Base-by-base conservation (phyloP, 305 asterid genomes). In the Euphrasia arctica region DNA sequence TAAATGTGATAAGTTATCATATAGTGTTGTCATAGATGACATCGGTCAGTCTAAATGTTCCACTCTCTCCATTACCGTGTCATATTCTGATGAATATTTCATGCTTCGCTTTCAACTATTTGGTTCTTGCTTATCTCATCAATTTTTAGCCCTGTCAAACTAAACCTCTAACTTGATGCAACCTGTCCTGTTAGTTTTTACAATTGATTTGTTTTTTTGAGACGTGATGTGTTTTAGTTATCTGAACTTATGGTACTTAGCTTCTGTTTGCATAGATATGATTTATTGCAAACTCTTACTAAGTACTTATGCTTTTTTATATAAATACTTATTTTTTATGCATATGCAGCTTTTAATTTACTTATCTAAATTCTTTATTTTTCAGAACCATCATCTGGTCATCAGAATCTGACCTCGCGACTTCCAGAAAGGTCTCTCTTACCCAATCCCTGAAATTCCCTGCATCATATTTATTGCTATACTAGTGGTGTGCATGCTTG, bases 351-450 rank as follows among this genome's bases (percentile, higher is more conserved):
- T 54, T 60, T 42, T 32, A 60, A 13, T 66, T 67, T 54, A 28
- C 64, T 56, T 48, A 55, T 72, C 50, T 32, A 56, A 39, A 39
- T 14, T 31, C 27, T 75, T 76, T 73, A 66, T 74, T 77, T 62
- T 48, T 70, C 87, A 88, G 98, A 85, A 75, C 79, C 85, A 6
- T 76, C 95, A 31, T 62, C 79, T 67, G 74, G 78, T 72, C 82
- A 69, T 74, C 96, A 81, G 76, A 82, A 70, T 75, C 69, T 93
- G 85, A 77, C 83, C 74, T 85, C 98, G 64, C 85, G 98, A 65
- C 96, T 91, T 61, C 98, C 96, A 45, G 98, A 91, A 80, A 91
- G 98, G 97, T 91, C 49, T 69, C 58, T 58, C 61, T 50, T 54
- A 9, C 36, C 54, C 62, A 36, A 49, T 43, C 48, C 14, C 14